Evolutionary conservation across 2,329 filamentous ascomycete genomes (phyloP).

Genomic region (Trichoderma arundinaceum): DNA sequence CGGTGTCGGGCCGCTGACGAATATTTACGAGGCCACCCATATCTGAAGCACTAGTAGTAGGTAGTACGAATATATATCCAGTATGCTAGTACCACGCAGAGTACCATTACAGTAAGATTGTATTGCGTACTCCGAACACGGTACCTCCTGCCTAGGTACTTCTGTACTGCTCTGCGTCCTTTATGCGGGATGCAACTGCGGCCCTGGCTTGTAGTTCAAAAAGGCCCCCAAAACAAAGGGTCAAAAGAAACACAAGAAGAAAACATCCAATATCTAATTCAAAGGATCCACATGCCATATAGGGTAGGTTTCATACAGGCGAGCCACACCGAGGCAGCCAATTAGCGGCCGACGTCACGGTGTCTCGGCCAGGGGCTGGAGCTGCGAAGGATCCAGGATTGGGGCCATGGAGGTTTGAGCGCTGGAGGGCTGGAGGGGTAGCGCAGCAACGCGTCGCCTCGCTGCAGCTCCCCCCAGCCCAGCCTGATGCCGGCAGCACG

Average conservation of each 20-base stretch:
- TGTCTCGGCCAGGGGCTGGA: constrained; percentile 12
- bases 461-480: constrained; percentile 11
- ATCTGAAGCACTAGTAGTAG: too few species aligned
- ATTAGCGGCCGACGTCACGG: constrained; percentile 14
- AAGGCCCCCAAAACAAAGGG: neutral
- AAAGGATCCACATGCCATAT: constrained; percentile 14
- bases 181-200: too few species aligned
- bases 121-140: too few species aligned
- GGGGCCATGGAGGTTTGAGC: too few species aligned
- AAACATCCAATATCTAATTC: neutral
- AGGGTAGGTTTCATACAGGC: constrained; percentile 2
- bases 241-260: neutral
- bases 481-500: constrained; percentile 8
- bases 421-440: constrained; percentile 6
- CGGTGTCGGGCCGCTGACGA: too few species aligned
- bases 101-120: too few species aligned
- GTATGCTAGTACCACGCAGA: too few species aligned
- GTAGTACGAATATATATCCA: too few species aligned
- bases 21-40: too few species aligned
- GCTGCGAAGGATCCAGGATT: neutral
- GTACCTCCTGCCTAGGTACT: too few species aligned
- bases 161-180: too few species aligned
- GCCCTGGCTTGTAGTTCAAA: neutral
- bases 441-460: constrained; percentile 25
- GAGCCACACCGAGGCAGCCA: neutral